A percentile compares a stretch with the other conserved stretches of the same genome.
phyloP scores from a whole-genome alignment of 345 rosid species.

The Erysimum cheiranthoides region DNA sequence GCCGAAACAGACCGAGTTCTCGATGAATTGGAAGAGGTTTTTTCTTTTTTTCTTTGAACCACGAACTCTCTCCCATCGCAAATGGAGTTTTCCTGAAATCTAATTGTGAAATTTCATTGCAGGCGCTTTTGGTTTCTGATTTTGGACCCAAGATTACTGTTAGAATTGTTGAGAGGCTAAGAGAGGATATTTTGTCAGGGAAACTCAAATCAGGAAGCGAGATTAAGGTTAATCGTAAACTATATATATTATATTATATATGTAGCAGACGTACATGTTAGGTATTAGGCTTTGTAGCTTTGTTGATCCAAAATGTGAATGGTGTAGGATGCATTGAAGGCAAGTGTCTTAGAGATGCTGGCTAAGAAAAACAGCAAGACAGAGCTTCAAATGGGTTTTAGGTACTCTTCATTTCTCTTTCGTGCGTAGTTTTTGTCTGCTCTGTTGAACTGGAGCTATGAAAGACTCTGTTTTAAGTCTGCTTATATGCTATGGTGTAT shows the following conservation, averaged over 20 bases:
- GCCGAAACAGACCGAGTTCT: slow-evolving; percentile 90
- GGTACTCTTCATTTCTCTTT: slow-evolving; percentile 48
- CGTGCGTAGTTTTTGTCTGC: background rate
- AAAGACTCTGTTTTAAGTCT: slow-evolving; percentile 24
- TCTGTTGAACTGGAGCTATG: slow-evolving; percentile 20
- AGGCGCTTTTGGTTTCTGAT: slow-evolving; percentile 91
- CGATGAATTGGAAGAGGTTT: slow-evolving; percentile 94
- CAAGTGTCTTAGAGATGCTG: slow-evolving; percentile 71
- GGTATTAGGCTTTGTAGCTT: slow-evolving; percentile 1
- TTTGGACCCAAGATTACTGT: slow-evolving; percentile 90
- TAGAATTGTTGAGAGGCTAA: slow-evolving; percentile 84
- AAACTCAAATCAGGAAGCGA: slow-evolving; percentile 91
- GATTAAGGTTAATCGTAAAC: slow-evolving; percentile 63
- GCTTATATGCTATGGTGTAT: slow-evolving; percentile 23
- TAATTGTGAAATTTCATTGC: slow-evolving; percentile 12
- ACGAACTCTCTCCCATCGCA: too few relatives aligned
- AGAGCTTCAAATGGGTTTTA: slow-evolving; percentile 87
- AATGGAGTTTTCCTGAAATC: background rate
- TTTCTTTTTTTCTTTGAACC: too few relatives aligned
- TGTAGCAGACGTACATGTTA: slow-evolving; percentile 2
- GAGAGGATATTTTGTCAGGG: slow-evolving; percentile 81
- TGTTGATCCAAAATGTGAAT: slow-evolving; percentile 11
- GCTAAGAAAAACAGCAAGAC: slow-evolving; percentile 71
- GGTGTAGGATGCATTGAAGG: slow-evolving; percentile 83
- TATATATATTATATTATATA: background rate